phyloP scores from a whole-genome alignment of 139 green algal genomes.

The Chlorella vulgaris region DNA sequence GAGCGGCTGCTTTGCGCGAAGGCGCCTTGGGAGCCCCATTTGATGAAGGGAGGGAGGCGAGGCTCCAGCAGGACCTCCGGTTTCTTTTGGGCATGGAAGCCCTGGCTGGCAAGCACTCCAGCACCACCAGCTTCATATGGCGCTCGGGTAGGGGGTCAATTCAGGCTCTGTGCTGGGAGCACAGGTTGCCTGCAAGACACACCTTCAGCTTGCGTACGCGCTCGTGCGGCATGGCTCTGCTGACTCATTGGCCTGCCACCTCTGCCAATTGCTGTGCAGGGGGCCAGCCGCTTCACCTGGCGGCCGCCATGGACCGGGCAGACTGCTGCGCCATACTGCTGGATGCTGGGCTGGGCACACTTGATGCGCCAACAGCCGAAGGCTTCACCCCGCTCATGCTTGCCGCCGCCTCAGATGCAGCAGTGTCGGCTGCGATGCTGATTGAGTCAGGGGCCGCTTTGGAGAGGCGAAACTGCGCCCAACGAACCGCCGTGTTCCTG shows the following conservation, averaged over 20 bases:
- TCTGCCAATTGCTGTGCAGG: not conserved
- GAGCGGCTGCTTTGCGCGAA: not conserved
- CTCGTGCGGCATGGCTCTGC: not conserved
- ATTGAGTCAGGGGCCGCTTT: not conserved
- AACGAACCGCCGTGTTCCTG: conserved; percentile 16
- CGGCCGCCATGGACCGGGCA: not conserved
- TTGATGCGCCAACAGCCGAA: not conserved
- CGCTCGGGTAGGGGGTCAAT: conserved; percentile 15
- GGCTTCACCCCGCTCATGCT: conserved; percentile 31
- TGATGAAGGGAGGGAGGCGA: not conserved
- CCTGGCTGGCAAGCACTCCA: not conserved
- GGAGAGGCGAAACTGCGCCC: not conserved
- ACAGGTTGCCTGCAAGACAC: not conserved
- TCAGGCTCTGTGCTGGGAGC: not conserved
- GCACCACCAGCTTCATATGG: conserved; percentile 19
- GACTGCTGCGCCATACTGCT: conserved; percentile 17
- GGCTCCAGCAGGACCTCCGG: conserved; percentile 10
- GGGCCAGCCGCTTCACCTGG: conserved; percentile 17
- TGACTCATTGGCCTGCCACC: not conserved
- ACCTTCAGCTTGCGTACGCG: not conserved
- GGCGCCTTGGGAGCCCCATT: no score
- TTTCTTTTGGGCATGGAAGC: conserved; percentile 2
- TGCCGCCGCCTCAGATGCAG: not conserved
- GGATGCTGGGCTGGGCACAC: not conserved
- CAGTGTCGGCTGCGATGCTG: not conserved